Evolutionary conservation across 2,329 filamentous ascomycete genomes (phyloP).

Genomic region (Trichoderma arundinaceum): DNA sequence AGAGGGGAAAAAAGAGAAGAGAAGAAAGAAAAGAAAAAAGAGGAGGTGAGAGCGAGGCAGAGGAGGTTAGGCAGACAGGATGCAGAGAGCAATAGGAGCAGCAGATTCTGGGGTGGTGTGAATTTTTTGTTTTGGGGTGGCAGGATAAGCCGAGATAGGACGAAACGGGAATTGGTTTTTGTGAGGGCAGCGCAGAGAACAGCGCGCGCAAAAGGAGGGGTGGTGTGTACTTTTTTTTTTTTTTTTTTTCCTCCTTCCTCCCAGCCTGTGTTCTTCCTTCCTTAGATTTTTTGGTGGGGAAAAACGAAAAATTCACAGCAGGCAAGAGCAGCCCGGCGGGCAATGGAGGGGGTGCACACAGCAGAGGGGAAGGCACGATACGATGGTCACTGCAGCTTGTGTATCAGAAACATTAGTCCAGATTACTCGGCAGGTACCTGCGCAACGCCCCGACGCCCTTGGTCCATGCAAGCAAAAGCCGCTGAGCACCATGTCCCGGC

Average conservation of each 20-base stretch:
- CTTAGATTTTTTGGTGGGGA: slow-evolving; percentile 6
- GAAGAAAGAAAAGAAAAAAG: slow-evolving; percentile 38
- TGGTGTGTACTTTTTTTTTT: slow-evolving; percentile 16
- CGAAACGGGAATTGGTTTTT: slow-evolving; percentile 14
- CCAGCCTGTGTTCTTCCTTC: slow-evolving; percentile 19
- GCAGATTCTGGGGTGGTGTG: slow-evolving; percentile 31
- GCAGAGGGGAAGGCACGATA: slow-evolving; percentile 21
- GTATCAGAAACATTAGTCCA: slow-evolving; percentile 25
- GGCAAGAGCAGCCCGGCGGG: slow-evolving; percentile 22
- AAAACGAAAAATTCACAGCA: slow-evolving; percentile 14
- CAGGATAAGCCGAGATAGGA: slow-evolving; percentile 29
- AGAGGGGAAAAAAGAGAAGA: slow-evolving; percentile 37
- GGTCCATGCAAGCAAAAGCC: slow-evolving; percentile 7
- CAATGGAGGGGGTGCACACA: slow-evolving; percentile 25
- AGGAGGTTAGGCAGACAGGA: slow-evolving; percentile 35
- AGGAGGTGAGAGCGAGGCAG: slow-evolving; percentile 39
- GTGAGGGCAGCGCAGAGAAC: slow-evolving; percentile 17
- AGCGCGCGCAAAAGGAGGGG: slow-evolving; percentile 20
- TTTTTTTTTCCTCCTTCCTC: slow-evolving; percentile 1
- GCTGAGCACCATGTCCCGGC: background rate
- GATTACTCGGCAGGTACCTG: slow-evolving; percentile 15
- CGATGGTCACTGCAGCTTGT: slow-evolving; percentile 28
- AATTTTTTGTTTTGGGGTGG: slow-evolving; percentile 32
- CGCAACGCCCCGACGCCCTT: background rate
- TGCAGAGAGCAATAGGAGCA: slow-evolving; percentile 29